phyloP scores from a whole-genome alignment of 345 rosid species.

The Laguncularia racemosa region DNA sequence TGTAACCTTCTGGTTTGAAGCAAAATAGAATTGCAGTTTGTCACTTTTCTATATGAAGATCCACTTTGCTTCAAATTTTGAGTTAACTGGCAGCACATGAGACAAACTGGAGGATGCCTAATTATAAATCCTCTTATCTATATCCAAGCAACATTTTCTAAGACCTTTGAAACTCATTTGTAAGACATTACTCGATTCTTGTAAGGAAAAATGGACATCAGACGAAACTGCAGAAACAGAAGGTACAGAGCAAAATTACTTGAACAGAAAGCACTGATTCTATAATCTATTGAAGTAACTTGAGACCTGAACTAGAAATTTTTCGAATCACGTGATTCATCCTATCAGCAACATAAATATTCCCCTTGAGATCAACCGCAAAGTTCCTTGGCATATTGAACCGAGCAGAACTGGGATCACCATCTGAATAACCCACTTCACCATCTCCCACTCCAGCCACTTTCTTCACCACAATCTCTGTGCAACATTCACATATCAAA shows the following conservation, averaged over 20 bases:
- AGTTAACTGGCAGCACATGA: too few species aligned
- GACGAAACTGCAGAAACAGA: too few species aligned
- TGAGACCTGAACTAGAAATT: constrained; percentile 46
- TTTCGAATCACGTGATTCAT: constrained; percentile 47
- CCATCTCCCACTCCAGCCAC: constrained; percentile 50
- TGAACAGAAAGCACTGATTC: neutral
- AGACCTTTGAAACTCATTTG: too few species aligned
- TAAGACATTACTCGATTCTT: too few species aligned
- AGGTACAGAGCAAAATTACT: neutral
- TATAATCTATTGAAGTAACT: neutral
- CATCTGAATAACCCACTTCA: constrained; percentile 30
- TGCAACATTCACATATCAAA: constrained; percentile 4
- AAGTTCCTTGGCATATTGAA: constrained; percentile 45
- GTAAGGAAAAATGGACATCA: too few species aligned
- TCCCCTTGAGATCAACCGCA: constrained; percentile 52
- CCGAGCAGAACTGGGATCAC: constrained; percentile 36
- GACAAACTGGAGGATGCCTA: too few species aligned
- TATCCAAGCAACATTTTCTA: too few species aligned
- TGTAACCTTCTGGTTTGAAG: too few species aligned
- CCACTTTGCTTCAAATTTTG: too few species aligned
- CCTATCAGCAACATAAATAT: constrained; percentile 63
- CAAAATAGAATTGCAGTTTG: too few species aligned
- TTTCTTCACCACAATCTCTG: constrained; percentile 36
- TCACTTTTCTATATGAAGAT: too few species aligned
- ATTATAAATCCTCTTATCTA: too few species aligned